These are phyloP conservation scores for Arctium minus DNA, from an alignment of 129 eudicot genomes.

Conservation along the genomic window DNA sequence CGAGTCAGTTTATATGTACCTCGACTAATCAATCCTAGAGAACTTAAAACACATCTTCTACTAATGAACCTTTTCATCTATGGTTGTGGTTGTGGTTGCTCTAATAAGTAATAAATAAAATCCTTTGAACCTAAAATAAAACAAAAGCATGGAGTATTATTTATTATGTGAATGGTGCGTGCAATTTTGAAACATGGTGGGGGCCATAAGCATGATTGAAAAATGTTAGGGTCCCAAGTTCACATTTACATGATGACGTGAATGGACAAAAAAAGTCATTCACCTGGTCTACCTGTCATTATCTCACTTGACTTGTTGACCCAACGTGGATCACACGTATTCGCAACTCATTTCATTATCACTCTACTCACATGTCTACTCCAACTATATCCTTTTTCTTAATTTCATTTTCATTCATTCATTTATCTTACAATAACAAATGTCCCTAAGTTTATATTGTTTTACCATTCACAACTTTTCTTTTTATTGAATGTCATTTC, in stretches of 20 bases:
- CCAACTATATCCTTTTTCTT: not conserved
- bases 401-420: not conserved
- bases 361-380: not conserved
- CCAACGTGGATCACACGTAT: slow-evolving; percentile 29
- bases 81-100: no score
- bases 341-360: not conserved
- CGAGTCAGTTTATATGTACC: no score
- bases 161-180: not conserved
- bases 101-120: no score
- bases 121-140: no score
- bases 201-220: not conserved
- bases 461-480: no score
- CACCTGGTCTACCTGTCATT: slow-evolving; percentile 60
- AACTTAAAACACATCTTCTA: no score
- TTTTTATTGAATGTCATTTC: not conserved
- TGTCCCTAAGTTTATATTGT: no score
- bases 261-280: slow-evolving; percentile 12
- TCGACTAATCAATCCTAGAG: no score
- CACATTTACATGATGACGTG: slow-evolving; percentile 22
- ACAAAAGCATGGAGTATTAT: no score
- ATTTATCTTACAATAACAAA: no score
- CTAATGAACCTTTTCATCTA: no score
- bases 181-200: not conserved
- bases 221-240: slow-evolving; percentile 17
- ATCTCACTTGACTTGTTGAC: slow-evolving; percentile 55